phyloP scores from a whole-genome alignment of 768 basidiomycete species.

The Rhodotorula kratochvilovae region DNA sequence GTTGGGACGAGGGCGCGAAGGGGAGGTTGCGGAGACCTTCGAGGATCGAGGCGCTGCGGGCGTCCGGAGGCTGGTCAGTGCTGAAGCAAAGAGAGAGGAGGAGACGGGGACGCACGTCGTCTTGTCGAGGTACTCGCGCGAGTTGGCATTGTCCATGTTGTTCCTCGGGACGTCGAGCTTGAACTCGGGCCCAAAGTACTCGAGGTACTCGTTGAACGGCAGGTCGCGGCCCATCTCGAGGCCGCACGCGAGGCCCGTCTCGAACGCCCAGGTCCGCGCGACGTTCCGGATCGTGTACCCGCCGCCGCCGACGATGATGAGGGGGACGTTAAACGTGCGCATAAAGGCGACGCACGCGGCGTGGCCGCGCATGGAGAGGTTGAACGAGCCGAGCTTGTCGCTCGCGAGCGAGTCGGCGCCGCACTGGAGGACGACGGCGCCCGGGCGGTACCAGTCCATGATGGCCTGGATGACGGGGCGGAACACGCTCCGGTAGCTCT shows the following conservation, averaged over 20 bases:
- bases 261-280: conserved; percentile 89
- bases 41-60: conserved; percentile 53
- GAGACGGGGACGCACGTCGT: conserved; percentile 60
- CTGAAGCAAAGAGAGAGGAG: conserved; percentile 8
- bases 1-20: conserved; percentile 75
- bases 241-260: conserved; percentile 91
- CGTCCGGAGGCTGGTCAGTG: too few relatives aligned
- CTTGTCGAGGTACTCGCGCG: conserved; percentile 71
- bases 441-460: conserved; percentile 80
- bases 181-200: conserved; percentile 96
- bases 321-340: conserved; percentile 71
- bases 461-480: conserved; percentile 80
- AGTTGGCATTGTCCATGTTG: conserved; percentile 92
- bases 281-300: conserved; percentile 98
- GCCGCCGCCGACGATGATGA: conserved; percentile 89
- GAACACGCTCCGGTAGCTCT: conserved; percentile 79
- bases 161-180: conserved; percentile 82
- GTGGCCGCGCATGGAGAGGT: conserved; percentile 88
- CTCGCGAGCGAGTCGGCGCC: conserved; percentile 93
- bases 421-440: conserved; percentile 85
- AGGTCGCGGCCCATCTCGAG: conserved; percentile 70
- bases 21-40: conserved; percentile 60
- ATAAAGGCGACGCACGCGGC: conserved; percentile 85
- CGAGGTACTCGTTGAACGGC: conserved; percentile 84
- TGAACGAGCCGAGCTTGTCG: conserved; percentile 94